Conservation (phyloP, 805 yeast genomes). For the Lachancea mirantina region DNA sequence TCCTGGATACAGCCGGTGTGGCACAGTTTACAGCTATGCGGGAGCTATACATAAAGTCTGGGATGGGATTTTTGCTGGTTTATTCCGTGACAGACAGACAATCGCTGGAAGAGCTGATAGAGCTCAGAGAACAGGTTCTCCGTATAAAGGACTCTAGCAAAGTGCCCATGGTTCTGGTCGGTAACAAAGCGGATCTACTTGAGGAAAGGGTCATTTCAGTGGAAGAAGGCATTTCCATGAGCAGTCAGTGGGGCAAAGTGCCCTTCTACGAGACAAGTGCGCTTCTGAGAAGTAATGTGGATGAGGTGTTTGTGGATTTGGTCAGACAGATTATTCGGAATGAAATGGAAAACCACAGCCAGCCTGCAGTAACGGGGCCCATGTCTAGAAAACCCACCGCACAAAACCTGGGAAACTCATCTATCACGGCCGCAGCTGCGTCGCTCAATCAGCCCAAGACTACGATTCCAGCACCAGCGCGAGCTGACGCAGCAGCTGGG, state of each 20-base stretch:
- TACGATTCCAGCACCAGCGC: not conserved
- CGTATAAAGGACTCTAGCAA: conserved; percentile 66
- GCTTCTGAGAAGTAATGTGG: conserved; percentile 81
- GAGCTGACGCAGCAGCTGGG: not conserved
- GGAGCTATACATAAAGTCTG: conserved; percentile 78
- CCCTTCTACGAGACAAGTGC: conserved; percentile 94
- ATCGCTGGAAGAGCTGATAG: conserved; percentile 70
- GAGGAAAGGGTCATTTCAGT: conserved; percentile 69
- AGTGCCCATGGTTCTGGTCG: conserved; percentile 86
- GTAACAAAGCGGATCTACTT: conserved; percentile 82
- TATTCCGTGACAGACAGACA: conserved; percentile 75
- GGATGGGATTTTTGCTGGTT: conserved; percentile 83
- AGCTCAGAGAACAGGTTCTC: conserved; percentile 75
- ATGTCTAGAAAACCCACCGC: conserved; percentile 6
- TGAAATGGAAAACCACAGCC: conserved; percentile 21
- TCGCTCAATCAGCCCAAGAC: too few relatives aligned
- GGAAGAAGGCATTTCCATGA: conserved; percentile 75
- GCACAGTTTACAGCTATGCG: conserved; percentile 97
- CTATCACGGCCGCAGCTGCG: too few relatives aligned
- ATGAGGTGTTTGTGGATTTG: conserved; percentile 81
- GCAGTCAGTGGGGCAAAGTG: conserved; percentile 80
- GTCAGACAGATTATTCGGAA: conserved; percentile 69
- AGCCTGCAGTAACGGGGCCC: conserved; percentile 2
- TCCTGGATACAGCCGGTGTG: conserved; percentile 87
- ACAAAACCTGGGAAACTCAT: too few relatives aligned